Evolutionary conservation across 164 flowering plant genomes (phyloP).

Genomic region (Aristolochia fimbriata): DNA sequence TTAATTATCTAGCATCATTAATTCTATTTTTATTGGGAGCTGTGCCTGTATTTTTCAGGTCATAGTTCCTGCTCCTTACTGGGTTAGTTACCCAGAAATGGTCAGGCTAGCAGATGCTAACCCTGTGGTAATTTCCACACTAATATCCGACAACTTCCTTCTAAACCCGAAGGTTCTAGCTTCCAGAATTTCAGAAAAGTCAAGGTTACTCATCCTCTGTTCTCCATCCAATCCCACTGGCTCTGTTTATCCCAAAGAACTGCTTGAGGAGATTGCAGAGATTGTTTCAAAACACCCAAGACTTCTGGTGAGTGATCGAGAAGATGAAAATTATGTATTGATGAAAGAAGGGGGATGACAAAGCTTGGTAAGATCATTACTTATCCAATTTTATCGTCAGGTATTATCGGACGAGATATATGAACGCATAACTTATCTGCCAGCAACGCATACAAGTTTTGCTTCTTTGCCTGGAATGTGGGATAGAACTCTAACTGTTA

Average conservation of each 20-base stretch:
- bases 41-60: slow-evolving; percentile 38
- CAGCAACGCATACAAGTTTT: slow-evolving; percentile 88
- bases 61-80: slow-evolving; percentile 85
- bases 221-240: slow-evolving; percentile 98
- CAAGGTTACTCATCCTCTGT: slow-evolving; percentile 83
- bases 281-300: slow-evolving; percentile 82
- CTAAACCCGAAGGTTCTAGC: slow-evolving; percentile 71
- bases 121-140: slow-evolving; percentile 77
- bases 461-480: slow-evolving; percentile 98
- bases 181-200: slow-evolving; percentile 70
- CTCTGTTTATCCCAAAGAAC: slow-evolving; percentile 70
- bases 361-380: background rate
- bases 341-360: background rate
- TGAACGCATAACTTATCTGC: slow-evolving; percentile 88
- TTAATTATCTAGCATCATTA: too few relatives aligned
- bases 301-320: slow-evolving; percentile 51
- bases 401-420: slow-evolving; percentile 93
- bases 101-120: slow-evolving; percentile 88
- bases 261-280: slow-evolving; percentile 79
- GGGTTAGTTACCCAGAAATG: slow-evolving; percentile 98
- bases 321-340: background rate
- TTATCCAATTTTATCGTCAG: slow-evolving; percentile 24
- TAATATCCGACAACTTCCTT: slow-evolving; percentile 65
- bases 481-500: slow-evolving; percentile 88
- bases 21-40: too few relatives aligned